Conservation (phyloP, 768 basidiomycete genomes). For the Rubroboletus satanas region DNA sequence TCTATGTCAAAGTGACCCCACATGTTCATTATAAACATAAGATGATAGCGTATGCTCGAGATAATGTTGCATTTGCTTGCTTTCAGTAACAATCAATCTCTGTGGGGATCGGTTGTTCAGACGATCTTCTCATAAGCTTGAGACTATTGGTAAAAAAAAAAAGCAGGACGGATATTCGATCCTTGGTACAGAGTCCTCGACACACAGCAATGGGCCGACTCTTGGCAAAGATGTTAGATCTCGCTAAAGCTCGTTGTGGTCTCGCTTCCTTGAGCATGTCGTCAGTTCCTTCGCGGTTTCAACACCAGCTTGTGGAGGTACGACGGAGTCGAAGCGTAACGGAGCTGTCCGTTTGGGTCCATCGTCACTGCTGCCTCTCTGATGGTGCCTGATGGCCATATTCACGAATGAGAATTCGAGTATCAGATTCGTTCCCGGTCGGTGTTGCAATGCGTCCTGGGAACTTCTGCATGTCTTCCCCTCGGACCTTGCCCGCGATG, state of each 20-base stretch:
- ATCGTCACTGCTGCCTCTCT: not conserved
- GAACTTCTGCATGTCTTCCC: conserved; percentile 1
- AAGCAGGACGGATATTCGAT: not conserved
- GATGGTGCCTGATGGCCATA: conserved; percentile 4
- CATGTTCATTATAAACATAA: not conserved
- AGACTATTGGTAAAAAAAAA: not conserved
- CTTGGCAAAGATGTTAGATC: not conserved
- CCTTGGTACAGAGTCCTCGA: not conserved
- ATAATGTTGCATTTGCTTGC: not conserved
- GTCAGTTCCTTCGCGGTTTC: not conserved
- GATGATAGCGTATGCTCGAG: not conserved
- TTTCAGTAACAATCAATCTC: not conserved
- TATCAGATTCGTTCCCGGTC: not conserved
- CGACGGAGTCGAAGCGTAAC: not conserved
- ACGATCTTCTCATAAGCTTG: not conserved
- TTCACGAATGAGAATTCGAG: conserved; percentile 1
- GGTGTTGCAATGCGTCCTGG: not conserved
- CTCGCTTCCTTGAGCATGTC: not conserved
- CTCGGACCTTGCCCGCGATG: not conserved
- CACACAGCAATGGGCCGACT: not conserved
- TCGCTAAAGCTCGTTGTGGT: not conserved
- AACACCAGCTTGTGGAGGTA: not conserved
- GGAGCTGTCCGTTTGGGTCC: not conserved
- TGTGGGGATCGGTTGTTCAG: not conserved
- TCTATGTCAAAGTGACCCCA: not conserved